Base-by-base conservation (phyloP, 192 early-diverging fungal species). In the Borealophlyctis nickersoniae region DNA sequence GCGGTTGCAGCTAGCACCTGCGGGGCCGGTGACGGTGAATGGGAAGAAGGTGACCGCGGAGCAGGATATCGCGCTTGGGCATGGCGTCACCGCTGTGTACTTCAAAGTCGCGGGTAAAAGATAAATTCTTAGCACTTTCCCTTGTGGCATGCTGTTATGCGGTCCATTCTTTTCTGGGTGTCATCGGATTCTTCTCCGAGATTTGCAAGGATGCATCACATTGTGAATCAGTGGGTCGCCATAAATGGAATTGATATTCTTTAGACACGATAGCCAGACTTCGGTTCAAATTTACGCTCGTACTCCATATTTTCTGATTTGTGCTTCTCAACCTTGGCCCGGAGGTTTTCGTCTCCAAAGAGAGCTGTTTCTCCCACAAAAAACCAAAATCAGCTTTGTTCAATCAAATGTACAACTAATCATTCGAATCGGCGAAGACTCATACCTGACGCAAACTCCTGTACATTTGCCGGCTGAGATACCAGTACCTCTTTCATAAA, bases 391-490 rank as follows among this genome's bases (percentile, higher is more conserved):
- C n/a, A n/a, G n/a, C n/a, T n/a, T n/a, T n/a, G n/a, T n/a, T n/a
- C n/a, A 19, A 22, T 14, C 30, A 49, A 7, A 49, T 48, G 27
- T 32, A 5, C 53, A 54, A 14, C 30, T 29, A 22, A 22, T 23
- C 9, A 54, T 22, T 29, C 14, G 30, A 9, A 27, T 22, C 36
- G 27, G 49, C 0, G 0, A 65, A 24, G 24, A n/a, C n/a, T 30
- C 13, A 14, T 16, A 65, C 70, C 65, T 3, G 74, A 66, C 2
- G 70, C 65, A 69, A 76, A 76, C 24, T 76, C 74, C 32, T 63
- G 52, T 28, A 76, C 27, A 48, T 74, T 61, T 23, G 53, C 62
- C 49, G 79, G 79, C 69, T 76, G 69, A 23, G 73, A 27, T 24
- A 67, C 52, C 9, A 81, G 36, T 2, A 74, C 70, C 56, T 77